These are phyloP conservation scores for Aegilops sharonensis DNA, from an alignment of 176 grass and related monocot genomes.

Conservation along the genomic window DNA sequence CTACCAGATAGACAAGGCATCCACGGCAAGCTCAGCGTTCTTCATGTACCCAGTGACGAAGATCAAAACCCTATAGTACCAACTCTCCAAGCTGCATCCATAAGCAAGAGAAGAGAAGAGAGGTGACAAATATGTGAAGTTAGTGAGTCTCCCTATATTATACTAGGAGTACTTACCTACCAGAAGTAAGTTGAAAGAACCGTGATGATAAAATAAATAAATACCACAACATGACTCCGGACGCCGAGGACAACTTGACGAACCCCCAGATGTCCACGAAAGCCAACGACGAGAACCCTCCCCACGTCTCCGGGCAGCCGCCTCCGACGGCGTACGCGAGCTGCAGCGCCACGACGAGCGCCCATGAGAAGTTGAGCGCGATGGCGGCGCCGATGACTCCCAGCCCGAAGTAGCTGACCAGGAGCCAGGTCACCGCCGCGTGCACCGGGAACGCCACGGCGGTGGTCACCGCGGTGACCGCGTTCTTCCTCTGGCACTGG, in stretches of 20 bases:
- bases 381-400: conserved; percentile 22
- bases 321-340: conserved; percentile 22
- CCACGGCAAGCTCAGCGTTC: conserved; percentile 50
- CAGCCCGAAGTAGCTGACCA: conserved; percentile 12
- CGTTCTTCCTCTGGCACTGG: conserved; percentile 45
- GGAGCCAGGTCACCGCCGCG: conserved; percentile 21
- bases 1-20: conserved; percentile 61
- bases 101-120: background rate
- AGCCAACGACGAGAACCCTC: conserved; percentile 28
- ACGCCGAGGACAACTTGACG: conserved; percentile 4
- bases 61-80: conserved; percentile 57
- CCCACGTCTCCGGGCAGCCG: conserved; percentile 40
- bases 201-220: background rate
- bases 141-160: background rate
- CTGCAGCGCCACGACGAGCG: background rate
- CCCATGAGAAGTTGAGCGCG: conserved; percentile 35
- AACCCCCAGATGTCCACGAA: conserved; percentile 40
- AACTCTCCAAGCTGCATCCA: conserved; percentile 56
- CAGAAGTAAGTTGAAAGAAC: background rate
- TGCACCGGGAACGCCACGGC: conserved; percentile 25
- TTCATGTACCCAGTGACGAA: conserved; percentile 57
- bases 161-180: background rate
- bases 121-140: no score
- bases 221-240: conserved; percentile 56
- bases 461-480: background rate